These are phyloP conservation scores for Mycena sanguinolenta DNA, from an alignment of 768 basidiomycete genomes.

Conservation along the genomic window DNA sequence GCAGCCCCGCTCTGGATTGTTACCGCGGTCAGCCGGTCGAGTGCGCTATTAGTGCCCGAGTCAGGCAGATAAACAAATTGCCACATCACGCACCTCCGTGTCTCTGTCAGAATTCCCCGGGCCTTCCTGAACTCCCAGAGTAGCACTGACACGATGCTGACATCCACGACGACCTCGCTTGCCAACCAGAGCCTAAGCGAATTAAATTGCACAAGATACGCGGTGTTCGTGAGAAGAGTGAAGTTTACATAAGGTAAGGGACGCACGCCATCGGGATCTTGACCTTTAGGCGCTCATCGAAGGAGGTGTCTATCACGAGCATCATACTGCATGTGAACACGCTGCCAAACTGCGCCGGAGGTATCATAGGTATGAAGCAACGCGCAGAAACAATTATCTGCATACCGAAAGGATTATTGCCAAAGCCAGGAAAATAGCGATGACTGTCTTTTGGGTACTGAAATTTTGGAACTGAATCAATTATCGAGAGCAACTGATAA, in stretches of 20 bases:
- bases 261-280: neutral
- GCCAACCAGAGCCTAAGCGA: neutral
- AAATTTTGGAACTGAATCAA: neutral
- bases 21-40: constrained; percentile 1
- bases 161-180: neutral
- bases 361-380: neutral
- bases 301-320: neutral
- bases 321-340: neutral
- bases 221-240: neutral
- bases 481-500: neutral
- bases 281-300: neutral
- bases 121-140: constrained; percentile 1
- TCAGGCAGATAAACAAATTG: neutral
- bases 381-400: neutral
- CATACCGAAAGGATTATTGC: neutral
- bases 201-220: neutral
- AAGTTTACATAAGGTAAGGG: neutral
- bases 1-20: neutral
- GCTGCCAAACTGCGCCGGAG: neutral
- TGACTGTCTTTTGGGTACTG: neutral
- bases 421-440: neutral
- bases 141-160: neutral
- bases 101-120: neutral
- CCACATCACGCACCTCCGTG: neutral
- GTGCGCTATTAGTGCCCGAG: neutral